These are phyloP conservation scores for Hymenoscyphus linearis DNA, from an alignment of 2,329 filamentous ascomycete species.

Conservation along the genomic window DNA sequence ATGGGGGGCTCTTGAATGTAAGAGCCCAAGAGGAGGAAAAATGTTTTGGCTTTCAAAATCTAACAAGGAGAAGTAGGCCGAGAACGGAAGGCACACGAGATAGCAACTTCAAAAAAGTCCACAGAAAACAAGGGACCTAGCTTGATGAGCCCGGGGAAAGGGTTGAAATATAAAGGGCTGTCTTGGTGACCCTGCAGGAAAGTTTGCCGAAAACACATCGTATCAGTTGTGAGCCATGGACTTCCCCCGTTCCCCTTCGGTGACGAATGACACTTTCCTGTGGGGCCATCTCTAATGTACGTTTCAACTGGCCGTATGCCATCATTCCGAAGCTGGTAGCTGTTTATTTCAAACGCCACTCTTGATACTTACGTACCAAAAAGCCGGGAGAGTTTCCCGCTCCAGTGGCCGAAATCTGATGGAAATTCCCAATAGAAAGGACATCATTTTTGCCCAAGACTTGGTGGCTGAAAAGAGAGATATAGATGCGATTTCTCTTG, in stretches of 20 bases:
- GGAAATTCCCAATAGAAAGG: neutral
- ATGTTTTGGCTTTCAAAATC: conserved; percentile 2
- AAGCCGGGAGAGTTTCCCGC: neutral
- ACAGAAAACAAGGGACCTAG: neutral
- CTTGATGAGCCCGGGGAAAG: neutral
- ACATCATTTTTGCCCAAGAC: neutral
- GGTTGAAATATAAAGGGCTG: conserved; percentile 8
- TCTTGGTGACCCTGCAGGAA: neutral
- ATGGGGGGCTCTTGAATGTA: neutral
- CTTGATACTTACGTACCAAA: conserved; percentile 9
- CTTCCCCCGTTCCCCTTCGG: neutral
- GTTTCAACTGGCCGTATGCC: neutral
- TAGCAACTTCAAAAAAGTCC: conserved; percentile 3
- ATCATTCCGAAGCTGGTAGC: conserved; percentile 8
- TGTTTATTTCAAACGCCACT: neutral
- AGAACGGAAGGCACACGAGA: conserved; percentile 11
- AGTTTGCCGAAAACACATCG: neutral
- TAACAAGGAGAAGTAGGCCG: conserved; percentile 7
- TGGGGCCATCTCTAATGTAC: conserved; percentile 4
- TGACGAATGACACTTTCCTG: neutral
- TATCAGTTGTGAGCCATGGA: neutral
- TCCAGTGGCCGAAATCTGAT: conserved; percentile 3
- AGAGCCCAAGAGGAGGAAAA: neutral
- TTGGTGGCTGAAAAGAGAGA: neutral
- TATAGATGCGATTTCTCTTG: neutral